Percentiles rank a stretch among this genome's conserved stretches.
These are phyloP conservation scores for Pyrenophora seminiperda DNA, from an alignment of 2,329 filamentous ascomycete species.

Conservation along the genomic window DNA sequence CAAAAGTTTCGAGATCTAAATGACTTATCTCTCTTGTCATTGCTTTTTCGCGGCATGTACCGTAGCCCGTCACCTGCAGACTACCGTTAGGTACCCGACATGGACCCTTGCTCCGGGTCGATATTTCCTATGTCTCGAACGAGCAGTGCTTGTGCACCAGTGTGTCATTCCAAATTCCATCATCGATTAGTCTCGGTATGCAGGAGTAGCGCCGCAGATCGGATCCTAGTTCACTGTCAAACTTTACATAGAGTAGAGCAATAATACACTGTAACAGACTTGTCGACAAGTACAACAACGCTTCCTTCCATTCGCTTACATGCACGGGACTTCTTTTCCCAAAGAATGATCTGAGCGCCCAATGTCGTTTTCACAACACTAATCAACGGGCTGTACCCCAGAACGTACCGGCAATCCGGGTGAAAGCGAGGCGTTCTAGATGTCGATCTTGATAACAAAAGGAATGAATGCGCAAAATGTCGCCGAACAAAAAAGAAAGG, in stretches of 20 bases:
- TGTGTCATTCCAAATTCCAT: no score
- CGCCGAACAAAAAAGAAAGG: not conserved
- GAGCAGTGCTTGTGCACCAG: no score
- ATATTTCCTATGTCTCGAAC: no score
- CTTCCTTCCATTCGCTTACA: not conserved
- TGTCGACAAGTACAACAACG: not conserved
- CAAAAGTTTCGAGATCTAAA: no score
- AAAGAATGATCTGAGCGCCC: not conserved
- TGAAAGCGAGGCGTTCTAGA: constrained; percentile 12
- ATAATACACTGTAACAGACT: not conserved
- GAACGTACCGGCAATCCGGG: constrained; percentile 14
- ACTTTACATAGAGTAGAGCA: not conserved
- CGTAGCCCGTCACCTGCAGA: no score
- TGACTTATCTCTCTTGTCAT: no score
- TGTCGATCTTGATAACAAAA: constrained; percentile 12
- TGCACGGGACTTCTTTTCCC: not conserved
- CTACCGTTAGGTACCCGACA: no score
- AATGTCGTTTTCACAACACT: constrained; percentile 3
- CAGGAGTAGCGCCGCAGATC: no score
- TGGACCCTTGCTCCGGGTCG: no score
- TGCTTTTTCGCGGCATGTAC: no score
- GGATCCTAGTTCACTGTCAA: not conserved
- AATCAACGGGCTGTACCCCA: constrained; percentile 4
- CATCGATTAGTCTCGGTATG: no score
- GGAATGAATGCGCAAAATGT: not conserved